Percentiles rank a stretch among this genome's conserved stretches.
phyloP scores from a whole-genome alignment of 805 yeast genomes.

The Ogataea sp. region DNA sequence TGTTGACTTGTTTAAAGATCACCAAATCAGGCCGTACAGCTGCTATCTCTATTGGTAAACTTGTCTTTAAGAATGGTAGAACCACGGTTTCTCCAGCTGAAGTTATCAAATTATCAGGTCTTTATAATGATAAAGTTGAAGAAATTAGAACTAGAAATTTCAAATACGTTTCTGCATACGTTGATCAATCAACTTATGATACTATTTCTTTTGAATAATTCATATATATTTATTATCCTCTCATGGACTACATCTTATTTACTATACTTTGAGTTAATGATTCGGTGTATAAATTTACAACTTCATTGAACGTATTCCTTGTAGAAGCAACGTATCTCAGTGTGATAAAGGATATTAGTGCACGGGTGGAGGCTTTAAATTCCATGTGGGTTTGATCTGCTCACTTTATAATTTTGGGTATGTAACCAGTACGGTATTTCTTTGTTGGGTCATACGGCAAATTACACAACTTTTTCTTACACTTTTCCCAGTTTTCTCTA shows the following conservation, averaged over 20 bases:
- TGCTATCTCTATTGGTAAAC: conserved; percentile 63
- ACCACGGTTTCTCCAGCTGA: conserved; percentile 64
- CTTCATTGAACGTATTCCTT: no score
- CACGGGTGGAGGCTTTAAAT: no score
- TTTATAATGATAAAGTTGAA: conserved; percentile 45
- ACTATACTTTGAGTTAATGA: background rate
- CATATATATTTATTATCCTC: background rate
- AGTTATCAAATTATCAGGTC: conserved; percentile 47
- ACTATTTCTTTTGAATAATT: conserved; percentile 1
- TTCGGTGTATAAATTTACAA: no score
- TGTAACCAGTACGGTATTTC: no score
- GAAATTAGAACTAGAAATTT: conserved; percentile 31
- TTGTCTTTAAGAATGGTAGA: conserved; percentile 74
- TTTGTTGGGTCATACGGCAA: no score
- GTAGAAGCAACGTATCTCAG: no score
- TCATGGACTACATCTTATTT: no score
- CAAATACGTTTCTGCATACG: conserved; percentile 28
- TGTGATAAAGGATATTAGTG: no score
- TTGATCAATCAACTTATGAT: conserved; percentile 15
- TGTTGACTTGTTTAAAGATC: conserved; percentile 53
- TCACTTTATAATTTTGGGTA: no score
- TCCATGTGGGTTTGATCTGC: no score
- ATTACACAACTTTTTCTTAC: no score
- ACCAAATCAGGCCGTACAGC: conserved; percentile 23
- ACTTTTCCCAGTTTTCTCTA: no score